Percentiles rank a stretch among this genome's conserved stretches.
phyloP scores from a whole-genome alignment of 768 basidiomycete species.

The Phlegmacium glaucopus region DNA sequence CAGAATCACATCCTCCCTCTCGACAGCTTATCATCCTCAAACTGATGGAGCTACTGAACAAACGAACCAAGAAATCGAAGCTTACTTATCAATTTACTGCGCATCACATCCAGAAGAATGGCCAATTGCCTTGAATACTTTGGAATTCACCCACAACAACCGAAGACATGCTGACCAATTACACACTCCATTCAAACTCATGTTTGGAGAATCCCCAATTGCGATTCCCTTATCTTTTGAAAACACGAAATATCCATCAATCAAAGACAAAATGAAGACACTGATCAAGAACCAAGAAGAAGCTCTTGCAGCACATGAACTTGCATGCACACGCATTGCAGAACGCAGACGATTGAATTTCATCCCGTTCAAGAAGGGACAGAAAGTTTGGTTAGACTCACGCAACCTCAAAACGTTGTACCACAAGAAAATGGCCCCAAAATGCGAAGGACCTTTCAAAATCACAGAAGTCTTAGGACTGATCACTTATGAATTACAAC shows the following conservation, averaged over 20 bases:
- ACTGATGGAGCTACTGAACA: slow-evolving; percentile 24
- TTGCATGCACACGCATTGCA: too few species aligned
- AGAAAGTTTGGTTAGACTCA: too few species aligned
- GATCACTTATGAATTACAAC: too few species aligned
- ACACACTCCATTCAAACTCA: slow-evolving; percentile 4
- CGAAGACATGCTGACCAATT: slow-evolving; percentile 1
- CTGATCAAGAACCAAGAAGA: too few species aligned
- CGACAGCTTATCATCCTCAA: slow-evolving; percentile 34
- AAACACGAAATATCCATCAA: not conserved
- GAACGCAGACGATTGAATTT: too few species aligned
- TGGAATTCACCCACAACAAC: slow-evolving; percentile 2
- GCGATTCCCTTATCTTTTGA: not conserved
- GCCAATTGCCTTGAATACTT: not conserved
- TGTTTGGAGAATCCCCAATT: not conserved
- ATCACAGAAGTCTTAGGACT: too few species aligned
- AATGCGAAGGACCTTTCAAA: too few species aligned
- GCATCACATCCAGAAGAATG: not conserved
- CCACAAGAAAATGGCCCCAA: too few species aligned
- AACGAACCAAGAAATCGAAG: slow-evolving; percentile 33
- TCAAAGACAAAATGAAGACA: not conserved
- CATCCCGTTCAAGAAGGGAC: too few species aligned
- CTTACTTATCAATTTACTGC: slow-evolving; percentile 1
- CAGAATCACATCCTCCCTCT: slow-evolving; percentile 14
- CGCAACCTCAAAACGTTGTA: too few species aligned
- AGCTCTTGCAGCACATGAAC: too few species aligned